Conservation (phyloP, 768 basidiomycete species). For the Rhodosporidiobolus sp. region DNA sequence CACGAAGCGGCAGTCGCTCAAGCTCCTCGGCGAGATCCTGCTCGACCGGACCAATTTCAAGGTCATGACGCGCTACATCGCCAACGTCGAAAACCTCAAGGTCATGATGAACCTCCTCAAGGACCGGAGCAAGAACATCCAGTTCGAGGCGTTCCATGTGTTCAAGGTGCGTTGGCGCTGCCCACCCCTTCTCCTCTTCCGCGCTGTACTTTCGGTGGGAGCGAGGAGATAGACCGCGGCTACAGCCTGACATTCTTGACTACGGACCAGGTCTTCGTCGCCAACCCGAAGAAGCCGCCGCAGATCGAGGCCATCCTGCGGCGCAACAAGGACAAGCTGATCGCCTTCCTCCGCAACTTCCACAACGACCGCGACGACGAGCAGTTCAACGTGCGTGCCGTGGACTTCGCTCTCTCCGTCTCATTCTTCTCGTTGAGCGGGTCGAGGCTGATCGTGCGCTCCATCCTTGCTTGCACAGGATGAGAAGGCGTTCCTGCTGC, state of each 20-base stretch:
- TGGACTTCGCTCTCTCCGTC: not conserved
- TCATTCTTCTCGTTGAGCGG: not conserved
- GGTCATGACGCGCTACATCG: slow-evolving; percentile 97
- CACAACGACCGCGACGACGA: slow-evolving; percentile 99
- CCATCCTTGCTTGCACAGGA: not conserved
- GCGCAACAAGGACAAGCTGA: slow-evolving; percentile 88
- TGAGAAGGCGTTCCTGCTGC: slow-evolving; percentile 35
- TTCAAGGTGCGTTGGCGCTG: slow-evolving; percentile 83
- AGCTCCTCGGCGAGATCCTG: slow-evolving; percentile 94
- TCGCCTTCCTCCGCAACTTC: slow-evolving; percentile 84
- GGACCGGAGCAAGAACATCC: slow-evolving; percentile 99
- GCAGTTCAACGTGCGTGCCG: slow-evolving; percentile 69
- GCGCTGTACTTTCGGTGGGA: not conserved
- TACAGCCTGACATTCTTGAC: not conserved
- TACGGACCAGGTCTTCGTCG: slow-evolving; percentile 77
- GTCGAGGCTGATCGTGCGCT: not conserved
- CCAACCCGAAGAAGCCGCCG: slow-evolving; percentile 97
- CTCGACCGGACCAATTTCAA: slow-evolving; percentile 96
- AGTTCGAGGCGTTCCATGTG: slow-evolving; percentile 99
- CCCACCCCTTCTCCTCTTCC: not conserved
- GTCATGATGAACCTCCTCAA: slow-evolving; percentile 99
- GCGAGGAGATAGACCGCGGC: not conserved
- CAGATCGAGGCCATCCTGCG: slow-evolving; percentile 87
- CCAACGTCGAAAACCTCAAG: slow-evolving; percentile 92
- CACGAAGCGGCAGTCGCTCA: slow-evolving; percentile 98